Conservation (phyloP, 2,329 filamentous ascomycete species). For the Xylariaceae sp. region DNA sequence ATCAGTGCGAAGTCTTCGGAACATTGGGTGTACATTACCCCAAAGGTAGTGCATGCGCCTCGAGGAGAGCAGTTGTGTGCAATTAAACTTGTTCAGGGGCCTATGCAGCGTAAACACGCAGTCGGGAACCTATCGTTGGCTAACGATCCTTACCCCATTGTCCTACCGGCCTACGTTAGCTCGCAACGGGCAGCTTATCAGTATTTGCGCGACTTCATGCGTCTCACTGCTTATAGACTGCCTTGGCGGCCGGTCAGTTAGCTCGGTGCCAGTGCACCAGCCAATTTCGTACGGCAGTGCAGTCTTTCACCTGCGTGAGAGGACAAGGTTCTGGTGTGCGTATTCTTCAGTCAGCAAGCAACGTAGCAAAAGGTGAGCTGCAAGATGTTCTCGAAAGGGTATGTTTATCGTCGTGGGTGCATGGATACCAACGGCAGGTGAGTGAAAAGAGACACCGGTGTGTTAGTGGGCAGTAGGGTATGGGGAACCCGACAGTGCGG, state of each 20-base stretch:
- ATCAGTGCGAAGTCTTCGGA: not conserved
- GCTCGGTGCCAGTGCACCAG: no score
- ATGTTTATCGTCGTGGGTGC: not conserved
- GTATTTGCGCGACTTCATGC: no score
- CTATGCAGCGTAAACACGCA: constrained; percentile 1
- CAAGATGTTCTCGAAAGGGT: not conserved
- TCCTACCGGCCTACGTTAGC: not conserved
- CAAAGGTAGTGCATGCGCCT: not conserved
- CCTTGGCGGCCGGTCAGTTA: constrained; percentile 1
- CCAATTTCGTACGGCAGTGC: no score
- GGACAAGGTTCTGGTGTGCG: no score
- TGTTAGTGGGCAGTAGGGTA: constrained; percentile 15
- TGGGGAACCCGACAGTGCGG: constrained; percentile 28
- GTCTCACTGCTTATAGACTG: constrained; percentile 9
- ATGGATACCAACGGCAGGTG: not conserved
- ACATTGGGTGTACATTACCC: not conserved
- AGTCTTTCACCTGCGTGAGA: no score
- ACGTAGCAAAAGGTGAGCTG: not conserved
- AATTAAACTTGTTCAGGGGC: constrained; percentile 15
- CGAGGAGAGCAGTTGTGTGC: not conserved
- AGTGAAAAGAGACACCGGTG: constrained; percentile 8
- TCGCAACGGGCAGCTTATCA: not conserved
- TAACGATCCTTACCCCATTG: not conserved
- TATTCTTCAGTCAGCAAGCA: not conserved
- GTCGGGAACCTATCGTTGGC: constrained; percentile 7